Evolutionary conservation across 305 asterid species (phyloP).

Genomic region (Fraxinus xanthoxyloides): DNA sequence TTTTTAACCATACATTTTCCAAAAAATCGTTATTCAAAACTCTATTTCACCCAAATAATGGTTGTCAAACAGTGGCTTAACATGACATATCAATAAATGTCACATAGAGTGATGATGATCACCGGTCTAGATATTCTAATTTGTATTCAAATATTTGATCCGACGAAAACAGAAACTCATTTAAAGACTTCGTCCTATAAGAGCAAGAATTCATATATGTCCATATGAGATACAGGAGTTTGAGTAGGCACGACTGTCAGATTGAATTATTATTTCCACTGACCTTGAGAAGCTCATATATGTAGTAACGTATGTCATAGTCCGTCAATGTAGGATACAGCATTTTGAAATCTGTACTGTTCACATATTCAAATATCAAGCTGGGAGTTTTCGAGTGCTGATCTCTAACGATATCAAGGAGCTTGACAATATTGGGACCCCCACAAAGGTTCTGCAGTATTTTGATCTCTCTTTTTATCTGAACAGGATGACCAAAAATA

Average conservation of each 20-base stretch:
- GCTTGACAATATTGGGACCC: constrained; percentile 82
- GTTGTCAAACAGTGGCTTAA: not conserved
- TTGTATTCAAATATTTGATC: not conserved
- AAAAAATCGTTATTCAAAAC: not conserved
- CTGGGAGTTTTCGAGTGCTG: constrained; percentile 91
- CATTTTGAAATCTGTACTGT: constrained; percentile 88
- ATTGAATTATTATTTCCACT: constrained; percentile 18
- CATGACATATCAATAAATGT: not conserved
- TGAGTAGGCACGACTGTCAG: not conserved
- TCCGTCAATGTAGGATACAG: constrained; percentile 84
- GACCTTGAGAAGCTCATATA: constrained; percentile 93
- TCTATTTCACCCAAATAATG: not conserved
- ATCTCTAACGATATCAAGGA: constrained; percentile 77
- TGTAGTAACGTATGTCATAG: constrained; percentile 85
- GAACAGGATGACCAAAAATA: constrained; percentile 17
- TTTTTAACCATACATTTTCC: no score
- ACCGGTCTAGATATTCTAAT: not conserved
- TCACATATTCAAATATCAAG: constrained; percentile 86
- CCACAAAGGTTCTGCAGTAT: constrained; percentile 87
- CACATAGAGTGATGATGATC: not conserved
- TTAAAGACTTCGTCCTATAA: not conserved
- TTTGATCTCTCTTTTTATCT: constrained; percentile 93
- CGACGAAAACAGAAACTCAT: not conserved
- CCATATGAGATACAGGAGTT: not conserved
- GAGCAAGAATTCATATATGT: not conserved